These are phyloP conservation scores for Porphyrellus cyaneotinctus DNA, from an alignment of 768 basidiomycete genomes.

Conservation along the genomic window DNA sequence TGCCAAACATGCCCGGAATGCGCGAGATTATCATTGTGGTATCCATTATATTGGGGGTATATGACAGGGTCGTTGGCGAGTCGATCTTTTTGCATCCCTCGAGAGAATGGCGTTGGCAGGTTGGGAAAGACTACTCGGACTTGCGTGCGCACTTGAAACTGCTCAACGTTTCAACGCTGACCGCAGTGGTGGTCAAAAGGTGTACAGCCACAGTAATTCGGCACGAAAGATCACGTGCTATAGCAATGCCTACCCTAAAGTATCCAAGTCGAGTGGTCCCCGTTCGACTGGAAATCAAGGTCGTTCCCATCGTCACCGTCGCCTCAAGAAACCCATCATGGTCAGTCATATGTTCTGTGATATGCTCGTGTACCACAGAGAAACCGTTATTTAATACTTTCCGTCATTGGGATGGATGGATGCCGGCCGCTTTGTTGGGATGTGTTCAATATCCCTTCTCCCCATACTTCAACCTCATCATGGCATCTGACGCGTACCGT, in stretches of 20 bases:
- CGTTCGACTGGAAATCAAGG: constrained; percentile 15
- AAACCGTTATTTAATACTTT: background rate
- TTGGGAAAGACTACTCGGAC: background rate
- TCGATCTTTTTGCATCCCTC: constrained; percentile 23
- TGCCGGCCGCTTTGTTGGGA: constrained; percentile 17
- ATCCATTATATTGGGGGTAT: constrained; percentile 19
- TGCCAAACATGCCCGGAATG: constrained; percentile 21
- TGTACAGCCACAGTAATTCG: constrained; percentile 10
- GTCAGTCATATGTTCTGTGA: constrained; percentile 23
- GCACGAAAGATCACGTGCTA: constrained; percentile 20
- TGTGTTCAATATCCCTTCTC: constrained; percentile 10
- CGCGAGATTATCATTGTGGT: constrained; percentile 13
- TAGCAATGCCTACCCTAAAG: constrained; percentile 23
- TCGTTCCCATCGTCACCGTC: constrained; percentile 16
- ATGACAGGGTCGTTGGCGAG: constrained; percentile 5
- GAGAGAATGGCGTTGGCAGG: background rate
- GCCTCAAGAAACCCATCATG: constrained; percentile 32
- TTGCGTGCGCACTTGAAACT: background rate
- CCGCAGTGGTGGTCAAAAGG: too few relatives aligned
- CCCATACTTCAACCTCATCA: background rate
- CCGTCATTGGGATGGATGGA: constrained; percentile 24
- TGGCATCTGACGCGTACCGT: constrained; percentile 13
- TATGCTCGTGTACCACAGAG: background rate
- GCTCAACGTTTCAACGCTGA: background rate
- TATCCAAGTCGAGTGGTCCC: background rate